Percentiles rank a stretch among this genome's conserved stretches.
phyloP scores from a whole-genome alignment of 164 flowering plant species.

The Vitis rupestris region DNA sequence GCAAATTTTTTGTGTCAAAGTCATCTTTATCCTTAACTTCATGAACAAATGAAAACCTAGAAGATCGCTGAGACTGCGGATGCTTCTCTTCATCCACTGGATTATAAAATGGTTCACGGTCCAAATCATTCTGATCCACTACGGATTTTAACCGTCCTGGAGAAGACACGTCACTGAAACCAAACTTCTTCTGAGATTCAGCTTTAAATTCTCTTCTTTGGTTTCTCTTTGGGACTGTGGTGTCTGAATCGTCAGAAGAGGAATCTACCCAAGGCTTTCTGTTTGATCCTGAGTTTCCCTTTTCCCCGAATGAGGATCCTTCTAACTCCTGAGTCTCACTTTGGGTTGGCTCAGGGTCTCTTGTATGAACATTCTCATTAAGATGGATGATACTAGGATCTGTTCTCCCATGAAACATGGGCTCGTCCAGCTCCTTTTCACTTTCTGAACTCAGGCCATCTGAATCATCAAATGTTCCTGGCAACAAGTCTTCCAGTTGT shows the following conservation, averaged over 20 bases:
- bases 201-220: conserved; percentile 14
- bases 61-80: conserved; percentile 12
- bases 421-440: conserved; percentile 39
- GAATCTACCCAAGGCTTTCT: conserved; percentile 4
- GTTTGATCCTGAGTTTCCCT: conserved; percentile 8
- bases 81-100: conserved; percentile 12
- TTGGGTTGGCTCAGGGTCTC: conserved; percentile 1
- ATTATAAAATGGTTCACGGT: conserved; percentile 2
- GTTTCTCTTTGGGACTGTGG: neutral
- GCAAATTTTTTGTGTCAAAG: neutral
- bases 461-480: conserved; percentile 56
- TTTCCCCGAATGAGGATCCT: conserved; percentile 15
- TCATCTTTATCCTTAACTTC: conserved; percentile 12
- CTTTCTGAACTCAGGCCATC: conserved; percentile 53
- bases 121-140: conserved; percentile 10
- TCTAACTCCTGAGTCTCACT: conserved; percentile 11
- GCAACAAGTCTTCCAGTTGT: conserved; percentile 29
- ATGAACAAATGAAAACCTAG: conserved; percentile 13
- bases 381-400: neutral
- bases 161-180: conserved; percentile 8
- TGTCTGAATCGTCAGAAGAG: conserved; percentile 9
- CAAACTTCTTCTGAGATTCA: conserved; percentile 14
- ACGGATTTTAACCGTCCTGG: conserved; percentile 7
- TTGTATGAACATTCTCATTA: conserved; percentile 14
- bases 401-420: conserved; percentile 13